Conservation (phyloP, 305 asterid genomes). For the Fraxinus sp. region DNA sequence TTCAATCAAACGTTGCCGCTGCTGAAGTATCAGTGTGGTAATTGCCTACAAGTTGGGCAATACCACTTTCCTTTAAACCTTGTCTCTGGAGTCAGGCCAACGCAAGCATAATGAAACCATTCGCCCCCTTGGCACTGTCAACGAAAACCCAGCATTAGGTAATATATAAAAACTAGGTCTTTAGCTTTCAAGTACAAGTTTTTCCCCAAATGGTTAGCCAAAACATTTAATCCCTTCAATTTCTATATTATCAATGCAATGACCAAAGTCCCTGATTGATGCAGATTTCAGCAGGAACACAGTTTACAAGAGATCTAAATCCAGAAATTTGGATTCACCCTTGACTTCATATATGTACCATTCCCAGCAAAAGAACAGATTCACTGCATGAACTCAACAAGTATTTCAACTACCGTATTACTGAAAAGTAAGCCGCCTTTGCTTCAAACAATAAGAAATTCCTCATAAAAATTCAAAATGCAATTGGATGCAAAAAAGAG, state of each 20-base stretch:
- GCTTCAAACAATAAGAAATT: slow-evolving; percentile 1
- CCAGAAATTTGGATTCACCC: not conserved
- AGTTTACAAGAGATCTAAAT: not conserved
- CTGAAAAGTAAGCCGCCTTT: not conserved
- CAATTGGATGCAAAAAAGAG: slow-evolving; percentile 4
- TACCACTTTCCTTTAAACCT: slow-evolving; percentile 96
- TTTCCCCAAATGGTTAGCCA: not conserved
- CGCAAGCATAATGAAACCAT: slow-evolving; percentile 97
- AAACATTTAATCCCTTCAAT: not conserved
- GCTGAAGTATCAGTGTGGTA: slow-evolving; percentile 36
- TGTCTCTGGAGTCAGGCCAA: slow-evolving; percentile 94
- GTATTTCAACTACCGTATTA: not conserved
- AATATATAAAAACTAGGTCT: not conserved
- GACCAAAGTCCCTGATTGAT: not conserved
- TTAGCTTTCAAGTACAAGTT: not conserved
- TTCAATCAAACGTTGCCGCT: not conserved
- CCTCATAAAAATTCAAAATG: not conserved
- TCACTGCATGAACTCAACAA: not conserved
- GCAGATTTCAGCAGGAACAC: not conserved
- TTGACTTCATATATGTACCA: not conserved
- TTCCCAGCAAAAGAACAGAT: too few relatives aligned
- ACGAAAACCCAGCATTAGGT: slow-evolving; percentile 16
- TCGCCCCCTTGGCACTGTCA: slow-evolving; percentile 98
- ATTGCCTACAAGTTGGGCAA: slow-evolving; percentile 85
- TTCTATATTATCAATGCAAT: not conserved